These are phyloP conservation scores for Schrenkiella parvula DNA, from an alignment of 345 rosid genomes.

Conservation along the genomic window DNA sequence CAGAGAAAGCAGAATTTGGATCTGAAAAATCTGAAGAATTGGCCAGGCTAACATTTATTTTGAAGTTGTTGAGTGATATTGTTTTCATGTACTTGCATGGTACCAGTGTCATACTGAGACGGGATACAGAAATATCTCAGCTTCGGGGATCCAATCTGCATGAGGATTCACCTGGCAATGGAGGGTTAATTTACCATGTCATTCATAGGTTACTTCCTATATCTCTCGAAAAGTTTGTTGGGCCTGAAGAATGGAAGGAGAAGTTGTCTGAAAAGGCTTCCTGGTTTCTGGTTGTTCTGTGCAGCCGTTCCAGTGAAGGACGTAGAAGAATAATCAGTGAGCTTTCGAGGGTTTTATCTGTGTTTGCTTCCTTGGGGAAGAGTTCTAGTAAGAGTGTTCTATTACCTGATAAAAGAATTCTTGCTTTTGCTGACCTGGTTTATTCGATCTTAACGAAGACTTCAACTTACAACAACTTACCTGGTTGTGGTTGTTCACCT, in stretches of 20 bases:
- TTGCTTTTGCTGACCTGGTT: constrained; percentile 71
- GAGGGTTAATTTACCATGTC: constrained; percentile 78
- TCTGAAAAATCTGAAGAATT: constrained; percentile 80
- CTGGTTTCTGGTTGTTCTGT: constrained; percentile 82
- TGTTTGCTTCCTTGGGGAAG: constrained; percentile 60
- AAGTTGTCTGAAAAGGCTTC: constrained; percentile 90
- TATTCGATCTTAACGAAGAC: constrained; percentile 83
- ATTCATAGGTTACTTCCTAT: constrained; percentile 74
- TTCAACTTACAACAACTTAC: constrained; percentile 74
- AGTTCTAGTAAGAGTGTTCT: constrained; percentile 52
- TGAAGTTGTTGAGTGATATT: constrained; percentile 86
- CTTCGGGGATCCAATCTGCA: constrained; percentile 58
- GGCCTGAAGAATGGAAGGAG: constrained; percentile 86
- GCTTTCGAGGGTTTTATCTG: constrained; percentile 74
- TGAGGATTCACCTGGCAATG: constrained; percentile 47
- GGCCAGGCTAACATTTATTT: constrained; percentile 86
- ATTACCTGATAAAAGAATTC: constrained; percentile 74
- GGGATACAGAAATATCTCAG: constrained; percentile 78
- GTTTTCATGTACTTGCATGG: constrained; percentile 87
- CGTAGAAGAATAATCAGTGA: constrained; percentile 80
- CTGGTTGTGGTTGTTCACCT: constrained; percentile 81
- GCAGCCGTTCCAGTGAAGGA: constrained; percentile 92
- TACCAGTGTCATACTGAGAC: constrained; percentile 71
- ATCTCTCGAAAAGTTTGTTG: constrained; percentile 61
- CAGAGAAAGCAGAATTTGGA: constrained; percentile 51